Base-by-base conservation (phyloP, 1,139 yeast genomes). In the Pichia sp. region DNA sequence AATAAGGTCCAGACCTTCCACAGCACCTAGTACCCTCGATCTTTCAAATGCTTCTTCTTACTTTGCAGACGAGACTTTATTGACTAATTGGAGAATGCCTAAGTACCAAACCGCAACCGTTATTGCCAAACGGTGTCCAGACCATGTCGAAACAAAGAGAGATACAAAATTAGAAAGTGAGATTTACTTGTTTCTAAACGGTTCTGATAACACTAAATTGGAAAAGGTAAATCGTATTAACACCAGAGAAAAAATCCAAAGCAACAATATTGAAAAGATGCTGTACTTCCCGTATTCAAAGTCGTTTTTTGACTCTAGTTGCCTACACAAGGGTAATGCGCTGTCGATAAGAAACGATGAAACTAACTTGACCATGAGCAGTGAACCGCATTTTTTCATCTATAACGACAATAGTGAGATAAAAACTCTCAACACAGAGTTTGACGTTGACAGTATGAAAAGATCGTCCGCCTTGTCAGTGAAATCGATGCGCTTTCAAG, bases 201-300 rank as follows among this genome's bases (percentile, higher is more conserved):
- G 16, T 15, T 16, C 38, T 7, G 40, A 32, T 32, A 32, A n/a
- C 44, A 40, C 26, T 23, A 40, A 32, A 42, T 4, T 13, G 11
- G 32, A 42, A 49, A 31, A 15, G 2, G 26, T 8, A n/a, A 23
- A 23, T 23, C 26, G 26, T 23, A 23, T 23, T 23, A 23, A 23
- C 26, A 23, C 11, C 15, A 49, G 10, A 11, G 19, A 38, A 36
- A 30, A n/a, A n/a, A 15, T 29, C 8, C 41, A 47, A 34, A n/a
- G 19, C 4, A 31, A 47, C 30, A 51, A 52, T 44, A 43, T 45
- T 19, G 55, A 49, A 23, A 47, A 47, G 8, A 13, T 53, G 15
- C 16, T 50, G 30, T 47, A 53, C 41, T 53, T 50, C 38, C 56
- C 56, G 10, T 50, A 23, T 26, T 15, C 53, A 5, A 50, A 43